A percentile compares a stretch with the other conserved stretches of the same genome.
These are phyloP conservation scores for Scheffersomyces ergatensis DNA, from an alignment of 805 yeast species.

Conservation along the genomic window DNA sequence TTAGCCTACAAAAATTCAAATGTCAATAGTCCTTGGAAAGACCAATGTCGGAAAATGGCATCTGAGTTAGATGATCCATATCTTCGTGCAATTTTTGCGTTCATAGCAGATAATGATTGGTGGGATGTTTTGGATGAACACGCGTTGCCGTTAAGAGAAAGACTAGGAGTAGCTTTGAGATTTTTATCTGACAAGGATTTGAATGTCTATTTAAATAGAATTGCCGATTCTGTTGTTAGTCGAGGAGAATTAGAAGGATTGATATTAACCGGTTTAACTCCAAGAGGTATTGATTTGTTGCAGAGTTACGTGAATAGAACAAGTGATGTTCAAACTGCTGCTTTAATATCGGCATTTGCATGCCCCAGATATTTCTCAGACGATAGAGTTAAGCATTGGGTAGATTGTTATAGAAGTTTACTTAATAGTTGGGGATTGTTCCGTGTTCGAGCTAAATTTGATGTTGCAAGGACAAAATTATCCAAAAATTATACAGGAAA, in stretches of 20 bases:
- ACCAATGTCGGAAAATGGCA: constrained; percentile 85
- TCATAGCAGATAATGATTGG: constrained; percentile 93
- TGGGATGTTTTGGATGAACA: constrained; percentile 91
- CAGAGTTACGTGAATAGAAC: constrained; percentile 88
- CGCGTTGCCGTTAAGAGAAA: constrained; percentile 81
- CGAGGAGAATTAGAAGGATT: constrained; percentile 91
- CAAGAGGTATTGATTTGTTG: constrained; percentile 72
- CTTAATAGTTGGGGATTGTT: constrained; percentile 81
- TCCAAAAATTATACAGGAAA: constrained; percentile 52
- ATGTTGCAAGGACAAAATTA: constrained; percentile 69
- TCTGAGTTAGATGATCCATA: constrained; percentile 89
- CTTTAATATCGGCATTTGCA: constrained; percentile 75
- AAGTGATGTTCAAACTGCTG: constrained; percentile 89
- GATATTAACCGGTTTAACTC: constrained; percentile 88
- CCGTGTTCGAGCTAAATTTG: constrained; percentile 78
- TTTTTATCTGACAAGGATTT: constrained; percentile 80
- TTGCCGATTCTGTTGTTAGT: constrained; percentile 67
- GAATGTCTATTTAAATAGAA: constrained; percentile 63
- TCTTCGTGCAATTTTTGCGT: constrained; percentile 87
- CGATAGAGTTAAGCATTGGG: constrained; percentile 74
- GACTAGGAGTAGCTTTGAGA: constrained; percentile 87
- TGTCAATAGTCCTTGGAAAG: constrained; percentile 82
- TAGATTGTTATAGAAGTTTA: constrained; percentile 61
- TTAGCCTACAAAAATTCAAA: constrained; percentile 58
- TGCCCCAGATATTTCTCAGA: constrained; percentile 82